Evolutionary conservation across 2,329 filamentous ascomycete species (phyloP).

Genomic region (Alternaria metachromatica): DNA sequence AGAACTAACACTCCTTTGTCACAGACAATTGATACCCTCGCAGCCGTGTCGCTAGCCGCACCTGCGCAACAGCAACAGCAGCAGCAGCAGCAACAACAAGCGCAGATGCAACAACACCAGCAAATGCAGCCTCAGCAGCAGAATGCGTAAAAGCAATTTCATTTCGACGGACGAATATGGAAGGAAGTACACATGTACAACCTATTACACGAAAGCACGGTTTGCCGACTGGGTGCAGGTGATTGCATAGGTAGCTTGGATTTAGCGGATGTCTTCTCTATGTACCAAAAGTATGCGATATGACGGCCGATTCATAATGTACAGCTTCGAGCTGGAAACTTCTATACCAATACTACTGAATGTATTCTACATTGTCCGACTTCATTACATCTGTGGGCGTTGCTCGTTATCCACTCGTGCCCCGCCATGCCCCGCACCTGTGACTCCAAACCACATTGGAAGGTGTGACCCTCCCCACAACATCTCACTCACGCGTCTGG

Average conservation of each 20-base stretch:
- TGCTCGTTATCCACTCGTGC: too few relatives aligned
- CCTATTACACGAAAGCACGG: background rate
- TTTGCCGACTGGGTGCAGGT: background rate
- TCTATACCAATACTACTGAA: background rate
- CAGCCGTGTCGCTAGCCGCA: conserved; percentile 7
- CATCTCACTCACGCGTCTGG: conserved; percentile 9
- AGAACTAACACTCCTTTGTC: conserved; percentile 4
- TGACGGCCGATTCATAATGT: background rate
- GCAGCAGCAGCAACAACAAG: background rate
- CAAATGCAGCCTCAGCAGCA: background rate
- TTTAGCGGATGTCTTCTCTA: background rate
- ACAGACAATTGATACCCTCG: conserved; percentile 6
- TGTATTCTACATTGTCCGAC: background rate
- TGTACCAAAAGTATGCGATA: background rate
- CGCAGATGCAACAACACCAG: background rate
- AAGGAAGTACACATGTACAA: background rate
- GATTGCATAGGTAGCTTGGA: background rate
- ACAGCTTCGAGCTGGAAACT: background rate
- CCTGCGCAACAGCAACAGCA: conserved; percentile 2
- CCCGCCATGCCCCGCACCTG: background rate
- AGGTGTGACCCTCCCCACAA: background rate
- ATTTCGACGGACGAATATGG: background rate
- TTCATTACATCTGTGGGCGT: too few relatives aligned
- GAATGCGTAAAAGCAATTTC: background rate
- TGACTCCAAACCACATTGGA: background rate